Base-by-base conservation (phyloP, 805 yeast genomes). In the Pichia eremophila region DNA sequence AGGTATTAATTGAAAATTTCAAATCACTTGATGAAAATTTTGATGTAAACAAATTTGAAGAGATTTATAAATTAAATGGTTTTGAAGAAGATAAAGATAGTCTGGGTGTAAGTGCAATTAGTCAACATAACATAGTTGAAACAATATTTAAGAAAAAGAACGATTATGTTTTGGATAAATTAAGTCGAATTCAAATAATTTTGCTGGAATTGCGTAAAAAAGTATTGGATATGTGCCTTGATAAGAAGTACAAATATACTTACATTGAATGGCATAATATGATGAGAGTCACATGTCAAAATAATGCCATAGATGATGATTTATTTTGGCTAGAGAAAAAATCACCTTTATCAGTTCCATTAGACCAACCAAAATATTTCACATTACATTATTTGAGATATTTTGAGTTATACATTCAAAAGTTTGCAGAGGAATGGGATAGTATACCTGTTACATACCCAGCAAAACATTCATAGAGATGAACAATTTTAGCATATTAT, bases 311-410 rank as follows among this genome's bases (percentile, higher is more conserved):
- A 1, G 50, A 56, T 2, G 46, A 61, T 22, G 54, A 59, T 3
- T 61, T 66, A 40, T 81, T 69, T 57, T 87, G 95, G 95, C 54
- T 86, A 2, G 71, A 83, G 8, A 78, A 78, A 2, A 57, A 64
- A 1, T 80, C 89, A 1, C 95, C 95, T 0, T 65, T 87, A 39
- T 70, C 83, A 41, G 77, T 74, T 47, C 93, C 93, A 0, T 66
- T 83, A 37, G 74, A 73, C 53, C 89, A 87, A 59, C 79, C 89
- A 0, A 77, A 78, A 48, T 85, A 77, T 56, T 73, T 85, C 35
- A 45, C 60, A 1, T 51, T 57, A 41, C 60, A 59, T 41, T 59
- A 59, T 45, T 25, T 63, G 36, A 56, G 61, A 45, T 45, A 49
- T 32, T 39, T 63, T 28, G 63, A 63, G 44, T 18, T 48, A 10